phyloP scores from a whole-genome alignment of 148 eudicot species.

The Agrostemma githago region DNA sequence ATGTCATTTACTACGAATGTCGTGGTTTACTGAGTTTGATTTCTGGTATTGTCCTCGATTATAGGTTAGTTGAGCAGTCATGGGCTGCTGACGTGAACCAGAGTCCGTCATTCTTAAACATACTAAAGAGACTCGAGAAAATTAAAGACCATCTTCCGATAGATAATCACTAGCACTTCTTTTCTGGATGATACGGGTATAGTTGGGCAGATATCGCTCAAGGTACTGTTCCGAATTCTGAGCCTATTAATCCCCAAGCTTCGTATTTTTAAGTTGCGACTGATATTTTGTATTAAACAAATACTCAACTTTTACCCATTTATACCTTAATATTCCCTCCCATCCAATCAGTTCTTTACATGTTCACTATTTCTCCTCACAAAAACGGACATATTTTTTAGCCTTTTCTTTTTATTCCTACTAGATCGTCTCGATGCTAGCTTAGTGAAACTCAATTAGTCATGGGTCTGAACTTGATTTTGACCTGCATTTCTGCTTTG shows the following conservation, averaged over 20 bases:
- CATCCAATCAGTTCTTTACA: no score
- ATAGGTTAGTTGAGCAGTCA: slow-evolving; percentile 64
- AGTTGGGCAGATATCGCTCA: background rate
- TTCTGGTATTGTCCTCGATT: slow-evolving; percentile 6
- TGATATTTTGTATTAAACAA: no score
- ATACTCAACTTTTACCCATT: no score
- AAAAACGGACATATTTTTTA: no score
- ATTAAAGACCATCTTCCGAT: slow-evolving; percentile 51
- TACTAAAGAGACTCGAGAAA: slow-evolving; percentile 80
- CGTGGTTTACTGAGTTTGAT: background rate
- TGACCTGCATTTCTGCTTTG: no score
- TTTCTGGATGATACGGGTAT: slow-evolving; percentile 40
- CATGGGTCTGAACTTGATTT: no score
- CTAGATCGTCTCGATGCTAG: no score
- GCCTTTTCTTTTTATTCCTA: no score
- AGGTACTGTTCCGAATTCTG: slow-evolving; percentile 6
- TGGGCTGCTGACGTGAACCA: slow-evolving; percentile 78
- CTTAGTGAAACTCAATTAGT: no score
- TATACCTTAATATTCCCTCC: no score
- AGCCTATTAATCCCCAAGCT: slow-evolving; percentile 1
- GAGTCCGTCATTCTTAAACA: slow-evolving; percentile 85
- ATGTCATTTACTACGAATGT: background rate
- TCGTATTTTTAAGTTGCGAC: background rate
- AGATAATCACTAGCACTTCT: slow-evolving; percentile 74
- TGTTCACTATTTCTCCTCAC: no score